phyloP scores from a whole-genome alignment of 371 early-diverging fungal genomes.

The Mortierella sp. region DNA sequence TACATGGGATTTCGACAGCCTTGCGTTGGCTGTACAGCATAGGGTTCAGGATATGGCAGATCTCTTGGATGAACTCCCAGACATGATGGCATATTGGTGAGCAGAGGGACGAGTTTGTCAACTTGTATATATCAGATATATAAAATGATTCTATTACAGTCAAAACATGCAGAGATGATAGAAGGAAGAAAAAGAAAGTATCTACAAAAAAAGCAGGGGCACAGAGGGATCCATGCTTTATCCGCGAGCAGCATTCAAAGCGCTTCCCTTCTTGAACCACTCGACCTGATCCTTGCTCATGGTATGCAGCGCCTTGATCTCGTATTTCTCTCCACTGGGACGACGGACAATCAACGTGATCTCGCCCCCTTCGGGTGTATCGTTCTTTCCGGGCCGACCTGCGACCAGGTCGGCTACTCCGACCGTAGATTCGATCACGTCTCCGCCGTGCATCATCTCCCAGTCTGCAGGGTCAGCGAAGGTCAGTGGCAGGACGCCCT shows the following conservation, averaged over 20 bases:
- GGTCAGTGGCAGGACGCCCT: constrained; percentile 94
- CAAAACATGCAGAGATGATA: background rate
- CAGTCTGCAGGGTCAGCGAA: constrained; percentile 89
- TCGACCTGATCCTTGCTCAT: constrained; percentile 93
- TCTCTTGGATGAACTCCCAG: constrained; percentile 48
- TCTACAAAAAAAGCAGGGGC: too few relatives aligned
- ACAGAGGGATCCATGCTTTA: too few relatives aligned
- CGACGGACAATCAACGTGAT: constrained; percentile 61
- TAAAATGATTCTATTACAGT: too few relatives aligned
- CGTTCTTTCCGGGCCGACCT: constrained; percentile 65
- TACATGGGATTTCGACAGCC: constrained; percentile 10
- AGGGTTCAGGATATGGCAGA: constrained; percentile 41
- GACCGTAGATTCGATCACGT: constrained; percentile 78
- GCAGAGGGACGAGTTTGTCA: too few relatives aligned
- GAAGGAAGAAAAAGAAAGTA: background rate
- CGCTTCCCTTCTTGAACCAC: constrained; percentile 95
- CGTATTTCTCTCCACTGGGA: constrained; percentile 39
- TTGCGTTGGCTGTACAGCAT: constrained; percentile 32
- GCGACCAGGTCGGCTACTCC: constrained; percentile 75
- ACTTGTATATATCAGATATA: background rate
- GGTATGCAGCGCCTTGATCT: constrained; percentile 82
- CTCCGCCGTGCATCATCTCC: constrained; percentile 79
- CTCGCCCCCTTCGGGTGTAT: constrained; percentile 72
- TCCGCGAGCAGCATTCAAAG: constrained; percentile 73
- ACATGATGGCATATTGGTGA: constrained; percentile 48